phyloP scores from a whole-genome alignment of 164 flowering plant species.

The Santalum album region DNA sequence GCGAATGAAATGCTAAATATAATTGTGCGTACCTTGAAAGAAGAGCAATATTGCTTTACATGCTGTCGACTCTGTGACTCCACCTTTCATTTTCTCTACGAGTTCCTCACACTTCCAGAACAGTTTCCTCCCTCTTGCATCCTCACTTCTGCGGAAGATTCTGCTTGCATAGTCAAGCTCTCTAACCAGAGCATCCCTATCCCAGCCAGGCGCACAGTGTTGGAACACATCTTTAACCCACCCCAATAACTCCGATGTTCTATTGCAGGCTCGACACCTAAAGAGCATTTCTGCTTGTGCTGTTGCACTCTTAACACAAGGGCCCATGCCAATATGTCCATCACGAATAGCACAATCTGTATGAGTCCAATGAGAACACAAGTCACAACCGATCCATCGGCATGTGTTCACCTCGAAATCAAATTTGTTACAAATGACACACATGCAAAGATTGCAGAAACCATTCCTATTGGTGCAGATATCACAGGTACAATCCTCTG shows the following conservation, averaged over 20 bases:
- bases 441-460: slow-evolving; percentile 97
- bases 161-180: slow-evolving; percentile 88
- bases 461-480: slow-evolving; percentile 76
- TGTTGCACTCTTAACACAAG: slow-evolving; percentile 52
- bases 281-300: slow-evolving; percentile 80
- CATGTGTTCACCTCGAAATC: slow-evolving; percentile 97
- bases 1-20: background rate
- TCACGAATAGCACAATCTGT: slow-evolving; percentile 93
- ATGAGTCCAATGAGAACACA: slow-evolving; percentile 97
- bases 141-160: slow-evolving; percentile 88
- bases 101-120: slow-evolving; percentile 93
- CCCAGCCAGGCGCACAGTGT: slow-evolving; percentile 96
- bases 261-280: slow-evolving; percentile 80
- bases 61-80: slow-evolving; percentile 56
- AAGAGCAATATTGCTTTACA: slow-evolving; percentile 61
- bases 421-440: slow-evolving; percentile 88
- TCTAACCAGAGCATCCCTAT: slow-evolving; percentile 62
- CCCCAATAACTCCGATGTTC: slow-evolving; percentile 86
- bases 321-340: slow-evolving; percentile 76
- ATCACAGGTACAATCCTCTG: slow-evolving; percentile 87
- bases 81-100: slow-evolving; percentile 68
- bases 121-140: slow-evolving; percentile 74
- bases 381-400: slow-evolving; percentile 95
- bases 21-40: slow-evolving; percentile 60
- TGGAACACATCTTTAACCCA: slow-evolving; percentile 99